Percentiles rank a stretch among this genome's conserved stretches.
Evolutionary conservation across 164 flowering plant species (phyloP).

Genomic region (Platanus orientalis): DNA sequence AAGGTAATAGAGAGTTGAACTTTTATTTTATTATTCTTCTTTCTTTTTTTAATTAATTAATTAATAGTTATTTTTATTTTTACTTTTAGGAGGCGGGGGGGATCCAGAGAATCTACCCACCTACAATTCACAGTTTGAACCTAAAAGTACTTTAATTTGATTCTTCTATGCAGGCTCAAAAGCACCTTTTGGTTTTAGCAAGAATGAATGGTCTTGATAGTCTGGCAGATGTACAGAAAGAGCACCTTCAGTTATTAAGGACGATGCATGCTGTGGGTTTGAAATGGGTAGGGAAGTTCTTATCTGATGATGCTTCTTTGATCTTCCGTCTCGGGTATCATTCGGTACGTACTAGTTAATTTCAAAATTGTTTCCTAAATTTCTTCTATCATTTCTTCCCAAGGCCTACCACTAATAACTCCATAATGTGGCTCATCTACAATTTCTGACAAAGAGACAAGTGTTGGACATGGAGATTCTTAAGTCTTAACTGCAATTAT

Average conservation of each 20-base stretch:
- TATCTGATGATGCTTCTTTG: conserved; percentile 56
- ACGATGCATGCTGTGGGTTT: conserved; percentile 67
- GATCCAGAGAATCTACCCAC: too few species aligned
- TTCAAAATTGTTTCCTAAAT: background rate
- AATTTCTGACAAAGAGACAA: background rate
- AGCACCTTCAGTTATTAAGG: conserved; percentile 57
- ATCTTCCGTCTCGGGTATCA: conserved; percentile 90
- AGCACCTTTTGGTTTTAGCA: conserved; percentile 69
- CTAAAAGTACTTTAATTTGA: background rate
- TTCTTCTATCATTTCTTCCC: background rate
- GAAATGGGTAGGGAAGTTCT: conserved; percentile 60
- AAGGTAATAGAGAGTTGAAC: conserved; percentile 39
- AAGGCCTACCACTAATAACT: background rate
- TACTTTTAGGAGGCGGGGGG: too few species aligned
- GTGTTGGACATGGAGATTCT: background rate
- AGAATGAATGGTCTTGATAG: conserved; percentile 64
- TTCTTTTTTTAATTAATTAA: too few species aligned
- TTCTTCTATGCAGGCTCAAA: conserved; percentile 51
- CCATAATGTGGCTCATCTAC: background rate
- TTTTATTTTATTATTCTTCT: background rate
- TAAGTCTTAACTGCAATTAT: background rate
- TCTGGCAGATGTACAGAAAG: conserved; percentile 58
- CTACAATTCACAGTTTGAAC: background rate
- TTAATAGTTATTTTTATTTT: too few species aligned
- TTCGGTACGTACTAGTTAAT: conserved; percentile 46